Base-by-base conservation (phyloP, 2,329 filamentous ascomycete species). In the Ceratocystis ficicola region DNA sequence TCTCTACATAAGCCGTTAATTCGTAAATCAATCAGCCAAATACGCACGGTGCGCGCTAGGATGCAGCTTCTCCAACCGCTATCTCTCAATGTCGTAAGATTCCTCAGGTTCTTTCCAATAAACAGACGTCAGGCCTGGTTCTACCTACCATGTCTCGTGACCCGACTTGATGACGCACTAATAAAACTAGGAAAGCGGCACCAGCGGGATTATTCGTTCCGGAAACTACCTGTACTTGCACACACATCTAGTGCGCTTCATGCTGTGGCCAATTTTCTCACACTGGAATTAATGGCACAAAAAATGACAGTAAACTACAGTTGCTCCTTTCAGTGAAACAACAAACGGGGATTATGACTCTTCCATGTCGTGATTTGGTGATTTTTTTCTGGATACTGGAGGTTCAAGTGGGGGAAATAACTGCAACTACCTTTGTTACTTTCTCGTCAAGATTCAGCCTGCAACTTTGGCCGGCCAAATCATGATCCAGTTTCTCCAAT, bases 11-110 rank as follows among this genome's bases (percentile, higher is more conserved):
- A 30, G 28, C 25, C 55, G 30, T n/a, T 15, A 30, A 8, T 20
- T 28, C 52, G n/a, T 30, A 28, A 30, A 7, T 20, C 22, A 25
- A n/a, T 30, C n/a, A 30, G 15, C 22, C 17, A 59, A 59, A 59
- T 59, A 36, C 55, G 32, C 55, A 59, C 55, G 32, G 55, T 59
- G 28, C 32, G 28, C 28, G 28, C 28, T 15, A 59, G 32, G 15
- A 17, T 59, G 55, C 55, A 32, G 55, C 55, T 59, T 59, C 55
- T 36, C 55, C 55, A 59, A 59, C 55, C n/a, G 28, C 28, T 20
- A 12, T 59, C 55, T 25, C n/a, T 59, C 55, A 17, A 36, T 59
- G 28, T 59, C 55, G 55, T 59, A 59, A 59, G 55, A 59, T 59
- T 59, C 17, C 30, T 30, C 55, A 22, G 30, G 55, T 59, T 59